Conservation (phyloP, 2,329 filamentous ascomycete genomes). For the Fusarium euwallaceae region DNA sequence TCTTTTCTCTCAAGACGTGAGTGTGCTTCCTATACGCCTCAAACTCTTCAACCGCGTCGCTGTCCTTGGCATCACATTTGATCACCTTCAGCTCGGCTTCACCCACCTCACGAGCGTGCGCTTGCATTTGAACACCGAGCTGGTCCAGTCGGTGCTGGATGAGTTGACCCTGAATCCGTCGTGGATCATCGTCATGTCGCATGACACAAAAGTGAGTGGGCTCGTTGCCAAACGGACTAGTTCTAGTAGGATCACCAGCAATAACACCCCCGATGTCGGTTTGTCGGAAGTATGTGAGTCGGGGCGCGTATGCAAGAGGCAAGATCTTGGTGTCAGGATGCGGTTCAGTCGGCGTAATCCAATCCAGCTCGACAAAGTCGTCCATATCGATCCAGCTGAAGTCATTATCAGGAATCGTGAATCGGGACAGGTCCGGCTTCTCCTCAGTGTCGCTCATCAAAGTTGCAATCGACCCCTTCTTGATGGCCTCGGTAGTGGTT, state of each 20-base stretch:
- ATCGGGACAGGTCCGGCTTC: conserved; percentile 82
- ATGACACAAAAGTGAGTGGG: conserved; percentile 96
- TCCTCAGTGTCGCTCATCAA: conserved; percentile 68
- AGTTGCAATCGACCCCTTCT: conserved; percentile 67
- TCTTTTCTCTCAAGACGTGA: conserved; percentile 69
- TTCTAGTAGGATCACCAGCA: conserved; percentile 82
- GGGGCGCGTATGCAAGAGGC: conserved; percentile 91
- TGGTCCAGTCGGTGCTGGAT: conserved; percentile 85
- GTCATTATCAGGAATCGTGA: conserved; percentile 95
- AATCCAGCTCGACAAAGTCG: conserved; percentile 97
- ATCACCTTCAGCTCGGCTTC: conserved; percentile 79
- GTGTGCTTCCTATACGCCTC: conserved; percentile 71
- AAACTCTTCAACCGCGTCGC: conserved; percentile 67
- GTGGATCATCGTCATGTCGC: conserved; percentile 89
- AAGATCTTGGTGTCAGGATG: conserved; percentile 96
- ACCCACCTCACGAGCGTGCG: conserved; percentile 78
- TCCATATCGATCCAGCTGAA: conserved; percentile 99
- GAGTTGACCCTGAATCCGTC: conserved; percentile 87
- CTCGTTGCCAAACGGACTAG: conserved; percentile 92
- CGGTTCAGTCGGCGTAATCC: conserved; percentile 90
- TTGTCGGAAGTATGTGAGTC: conserved; percentile 96
- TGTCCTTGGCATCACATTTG: conserved; percentile 63
- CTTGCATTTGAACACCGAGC: conserved; percentile 81
- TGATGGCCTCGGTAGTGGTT: conserved; percentile 81
- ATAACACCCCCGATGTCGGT: conserved; percentile 90